phyloP scores from a whole-genome alignment of 2,329 filamentous ascomycete genomes.

The Chaetomium globosum region DNA sequence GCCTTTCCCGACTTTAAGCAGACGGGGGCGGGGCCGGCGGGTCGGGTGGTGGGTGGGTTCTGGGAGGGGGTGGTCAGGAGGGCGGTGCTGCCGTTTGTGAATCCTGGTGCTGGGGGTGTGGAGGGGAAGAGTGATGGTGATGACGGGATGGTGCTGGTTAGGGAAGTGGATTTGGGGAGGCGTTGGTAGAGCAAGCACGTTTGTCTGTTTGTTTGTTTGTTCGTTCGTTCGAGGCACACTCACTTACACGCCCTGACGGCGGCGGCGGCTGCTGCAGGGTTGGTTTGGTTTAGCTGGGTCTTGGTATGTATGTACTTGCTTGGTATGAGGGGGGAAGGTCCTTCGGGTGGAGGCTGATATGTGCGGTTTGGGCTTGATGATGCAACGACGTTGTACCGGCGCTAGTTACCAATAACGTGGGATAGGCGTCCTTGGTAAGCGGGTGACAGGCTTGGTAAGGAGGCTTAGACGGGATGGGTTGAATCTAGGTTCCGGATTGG shows the following conservation, averaged over 20 bases:
- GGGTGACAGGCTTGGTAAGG: constrained; percentile 2
- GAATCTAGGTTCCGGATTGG: constrained; percentile 7
- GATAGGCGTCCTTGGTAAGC: neutral
- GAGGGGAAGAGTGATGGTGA: constrained; percentile 36
- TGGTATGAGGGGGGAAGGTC: neutral
- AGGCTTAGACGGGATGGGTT: constrained; percentile 22
- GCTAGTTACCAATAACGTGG: neutral
- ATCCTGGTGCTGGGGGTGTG: constrained; percentile 38
- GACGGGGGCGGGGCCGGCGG: constrained; percentile 75
- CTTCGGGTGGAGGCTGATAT: neutral
- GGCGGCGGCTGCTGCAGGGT: neutral
- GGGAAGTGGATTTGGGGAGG: constrained; percentile 57
- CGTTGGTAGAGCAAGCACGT: constrained; percentile 35
- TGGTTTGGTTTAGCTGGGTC: neutral
- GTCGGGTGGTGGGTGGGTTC: constrained; percentile 70
- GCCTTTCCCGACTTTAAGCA: constrained; percentile 95
- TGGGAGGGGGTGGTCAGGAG: constrained; percentile 73
- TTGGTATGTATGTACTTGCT: neutral
- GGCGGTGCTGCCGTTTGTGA: constrained; percentile 70
- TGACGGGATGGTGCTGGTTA: constrained; percentile 55
- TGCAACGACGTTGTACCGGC: neutral
- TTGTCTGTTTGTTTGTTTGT: no score
- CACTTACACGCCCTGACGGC: no score
- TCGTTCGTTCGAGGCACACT: no score
- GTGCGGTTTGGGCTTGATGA: neutral